These are phyloP conservation scores for Lecanicillium sp. DNA, from an alignment of 2,329 filamentous ascomycete genomes.

Conservation along the genomic window DNA sequence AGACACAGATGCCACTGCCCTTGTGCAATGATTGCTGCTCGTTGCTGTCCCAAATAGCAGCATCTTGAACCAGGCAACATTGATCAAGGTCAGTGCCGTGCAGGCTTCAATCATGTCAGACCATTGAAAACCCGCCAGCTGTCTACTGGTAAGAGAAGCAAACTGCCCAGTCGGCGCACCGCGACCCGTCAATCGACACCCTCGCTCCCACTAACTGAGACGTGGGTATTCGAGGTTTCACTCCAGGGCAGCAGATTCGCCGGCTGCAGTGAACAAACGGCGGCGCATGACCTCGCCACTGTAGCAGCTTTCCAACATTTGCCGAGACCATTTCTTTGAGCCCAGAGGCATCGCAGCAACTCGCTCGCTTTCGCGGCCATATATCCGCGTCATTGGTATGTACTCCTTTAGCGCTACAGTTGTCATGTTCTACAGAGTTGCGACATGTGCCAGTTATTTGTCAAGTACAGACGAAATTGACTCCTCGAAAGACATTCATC, in stretches of 20 bases:
- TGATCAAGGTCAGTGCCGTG: too few species aligned
- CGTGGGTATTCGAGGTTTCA: constrained; percentile 4
- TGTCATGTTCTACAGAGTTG: too few species aligned
- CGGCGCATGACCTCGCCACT: constrained; percentile 5
- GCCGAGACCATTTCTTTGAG: neutral
- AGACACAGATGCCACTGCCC: constrained; percentile 4
- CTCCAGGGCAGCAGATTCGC: neutral
- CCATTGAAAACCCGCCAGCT: too few species aligned
- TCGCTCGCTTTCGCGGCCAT: neutral
- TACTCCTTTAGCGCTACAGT: too few species aligned
- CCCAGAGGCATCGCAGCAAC: neutral
- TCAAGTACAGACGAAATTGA: too few species aligned
- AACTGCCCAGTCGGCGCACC: neutral
- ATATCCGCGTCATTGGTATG: neutral
- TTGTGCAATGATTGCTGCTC: neutral
- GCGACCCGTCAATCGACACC: neutral
- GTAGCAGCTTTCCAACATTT: neutral
- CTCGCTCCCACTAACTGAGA: neutral
- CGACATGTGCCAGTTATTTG: too few species aligned
- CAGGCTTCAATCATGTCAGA: too few species aligned
- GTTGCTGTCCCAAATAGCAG: constrained; percentile 1
- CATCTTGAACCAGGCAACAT: neutral
- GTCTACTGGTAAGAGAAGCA: neutral
- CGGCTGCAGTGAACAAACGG: neutral
- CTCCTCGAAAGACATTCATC: too few species aligned